These are phyloP conservation scores for Canna indica DNA, from an alignment of 176 grass and related monocot genomes.

Conservation along the genomic window DNA sequence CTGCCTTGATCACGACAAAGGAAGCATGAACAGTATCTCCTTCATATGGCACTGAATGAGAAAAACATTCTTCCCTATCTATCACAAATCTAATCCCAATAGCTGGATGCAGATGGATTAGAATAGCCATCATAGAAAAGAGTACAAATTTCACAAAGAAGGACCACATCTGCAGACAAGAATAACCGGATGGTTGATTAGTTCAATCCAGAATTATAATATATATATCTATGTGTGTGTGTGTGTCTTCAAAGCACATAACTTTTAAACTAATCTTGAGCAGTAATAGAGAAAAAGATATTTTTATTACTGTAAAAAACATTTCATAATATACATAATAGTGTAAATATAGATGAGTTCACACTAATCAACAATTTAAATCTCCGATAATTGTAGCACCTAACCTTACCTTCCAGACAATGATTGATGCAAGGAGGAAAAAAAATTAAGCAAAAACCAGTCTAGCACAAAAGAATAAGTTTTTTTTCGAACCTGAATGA, in stretches of 20 bases:
- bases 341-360: background rate
- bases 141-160: conserved; percentile 19
- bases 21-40: conserved; percentile 76
- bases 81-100: conserved; percentile 80
- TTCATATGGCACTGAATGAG: conserved; percentile 66
- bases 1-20: conserved; percentile 87
- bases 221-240: no score
- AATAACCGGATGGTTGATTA: background rate
- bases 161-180: conserved; percentile 35
- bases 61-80: conserved; percentile 91
- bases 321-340: background rate
- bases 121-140: conserved; percentile 25
- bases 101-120: conserved; percentile 21
- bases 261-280: background rate
- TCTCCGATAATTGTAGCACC: background rate
- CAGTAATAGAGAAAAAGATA: background rate
- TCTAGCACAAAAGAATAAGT: background rate
- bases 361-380: background rate
- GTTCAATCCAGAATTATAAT: background rate
- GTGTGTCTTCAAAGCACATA: background rate
- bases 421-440: background rate
- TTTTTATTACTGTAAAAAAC: no score
- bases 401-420: background rate
- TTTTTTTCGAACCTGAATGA: background rate
- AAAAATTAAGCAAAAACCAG: background rate